phyloP scores from a whole-genome alignment of 2,329 filamentous ascomycete species.

The Botryotinia narcissicola region DNA sequence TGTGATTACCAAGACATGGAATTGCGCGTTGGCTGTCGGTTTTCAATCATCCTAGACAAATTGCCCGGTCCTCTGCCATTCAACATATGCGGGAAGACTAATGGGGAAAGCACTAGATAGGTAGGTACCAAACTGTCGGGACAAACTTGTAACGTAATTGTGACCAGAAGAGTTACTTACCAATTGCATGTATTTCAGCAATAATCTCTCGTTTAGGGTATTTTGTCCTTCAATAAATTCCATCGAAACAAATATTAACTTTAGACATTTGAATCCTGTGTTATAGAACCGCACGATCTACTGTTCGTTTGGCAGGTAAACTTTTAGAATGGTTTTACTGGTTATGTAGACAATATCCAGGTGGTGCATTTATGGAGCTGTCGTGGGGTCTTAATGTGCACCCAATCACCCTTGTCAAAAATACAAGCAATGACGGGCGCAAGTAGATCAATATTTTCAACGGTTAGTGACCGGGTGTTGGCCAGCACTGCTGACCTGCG shows the following conservation, averaged over 20 bases:
- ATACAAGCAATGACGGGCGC: background rate
- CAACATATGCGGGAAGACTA: background rate
- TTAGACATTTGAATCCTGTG: background rate
- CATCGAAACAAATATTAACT: background rate
- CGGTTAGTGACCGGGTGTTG: background rate
- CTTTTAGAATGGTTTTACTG: background rate
- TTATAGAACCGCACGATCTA: background rate
- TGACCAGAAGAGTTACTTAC: background rate
- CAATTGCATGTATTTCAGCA: background rate
- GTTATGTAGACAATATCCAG: background rate
- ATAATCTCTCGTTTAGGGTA: background rate
- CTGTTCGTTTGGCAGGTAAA: background rate
- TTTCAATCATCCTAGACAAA: background rate
- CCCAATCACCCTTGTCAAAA: background rate
- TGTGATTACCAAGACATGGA: background rate
- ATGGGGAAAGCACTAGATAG: background rate
- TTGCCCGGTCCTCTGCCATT: background rate
- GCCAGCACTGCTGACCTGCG: background rate
- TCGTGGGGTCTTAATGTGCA: background rate
- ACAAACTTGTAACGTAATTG: background rate
- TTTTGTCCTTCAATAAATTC: background rate
- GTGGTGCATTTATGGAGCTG: background rate
- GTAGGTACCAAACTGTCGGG: background rate
- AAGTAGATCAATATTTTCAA: background rate
- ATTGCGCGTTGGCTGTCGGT: background rate